A percentile compares a stretch with the other conserved stretches of the same genome.
Evolutionary conservation across 1,139 yeast species (phyloP).

Genomic region (Tardiomyces blankii): DNA sequence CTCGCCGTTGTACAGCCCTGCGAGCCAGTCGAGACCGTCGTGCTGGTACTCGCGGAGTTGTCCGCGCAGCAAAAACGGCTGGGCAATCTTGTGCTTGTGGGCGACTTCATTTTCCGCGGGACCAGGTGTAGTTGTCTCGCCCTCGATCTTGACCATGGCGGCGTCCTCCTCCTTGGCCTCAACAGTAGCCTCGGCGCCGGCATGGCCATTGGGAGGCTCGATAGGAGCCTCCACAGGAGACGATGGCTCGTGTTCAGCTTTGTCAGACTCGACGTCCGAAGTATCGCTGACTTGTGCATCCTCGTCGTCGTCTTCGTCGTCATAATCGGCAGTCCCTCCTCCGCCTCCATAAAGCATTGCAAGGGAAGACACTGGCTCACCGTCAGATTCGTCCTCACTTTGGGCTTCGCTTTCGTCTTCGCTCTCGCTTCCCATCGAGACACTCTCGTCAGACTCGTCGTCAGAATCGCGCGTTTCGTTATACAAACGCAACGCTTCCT

Average conservation of each 20-base stretch:
- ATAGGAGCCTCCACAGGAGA: not conserved
- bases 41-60: slow-evolving; percentile 84
- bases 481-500: slow-evolving; percentile 14
- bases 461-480: slow-evolving; percentile 3
- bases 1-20: slow-evolving; percentile 80
- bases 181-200: slow-evolving; percentile 2
- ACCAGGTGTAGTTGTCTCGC: not conserved
- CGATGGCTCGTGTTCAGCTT: not conserved
- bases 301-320: slow-evolving; percentile 18
- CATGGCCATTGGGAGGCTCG: not conserved
- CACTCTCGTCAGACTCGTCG: slow-evolving; percentile 10
- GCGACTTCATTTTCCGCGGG: not conserved
- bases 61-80: slow-evolving; percentile 55
- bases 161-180: not conserved
- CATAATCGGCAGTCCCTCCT: slow-evolving; percentile 14
- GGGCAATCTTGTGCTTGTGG: slow-evolving; percentile 14
- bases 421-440: slow-evolving; percentile 1
- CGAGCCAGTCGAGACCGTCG: slow-evolving; percentile 95
- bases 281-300: slow-evolving; percentile 8
- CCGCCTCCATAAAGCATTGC: slow-evolving; percentile 15
- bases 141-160: not conserved
- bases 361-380: slow-evolving; percentile 13
- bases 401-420: slow-evolving; percentile 5
- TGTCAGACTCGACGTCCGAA: not conserved
- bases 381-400: slow-evolving; percentile 9